phyloP scores from a whole-genome alignment of 2,329 filamentous ascomycete genomes.

The Ascochyta fabae region DNA sequence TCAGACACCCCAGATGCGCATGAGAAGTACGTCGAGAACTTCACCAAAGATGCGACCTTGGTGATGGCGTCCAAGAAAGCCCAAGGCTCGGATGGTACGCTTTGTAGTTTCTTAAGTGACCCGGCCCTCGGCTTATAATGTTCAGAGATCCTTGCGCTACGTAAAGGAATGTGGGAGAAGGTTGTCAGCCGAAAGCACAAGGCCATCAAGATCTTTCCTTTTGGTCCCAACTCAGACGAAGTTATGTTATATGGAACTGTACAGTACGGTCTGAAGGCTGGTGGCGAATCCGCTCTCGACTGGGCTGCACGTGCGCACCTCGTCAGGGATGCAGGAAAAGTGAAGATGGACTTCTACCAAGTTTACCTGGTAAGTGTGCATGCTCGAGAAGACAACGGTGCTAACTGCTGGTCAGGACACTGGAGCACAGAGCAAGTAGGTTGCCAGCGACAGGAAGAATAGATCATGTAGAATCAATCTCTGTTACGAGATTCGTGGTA shows the following conservation, averaged over 20 bases:
- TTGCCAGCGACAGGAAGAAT: not conserved
- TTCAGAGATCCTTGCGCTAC: slow-evolving; percentile 58
- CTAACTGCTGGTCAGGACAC: slow-evolving; percentile 26
- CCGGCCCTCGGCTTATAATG: not conserved
- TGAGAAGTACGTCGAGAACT: slow-evolving; percentile 56
- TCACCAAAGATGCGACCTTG: slow-evolving; percentile 58
- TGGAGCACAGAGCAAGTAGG: slow-evolving; percentile 21
- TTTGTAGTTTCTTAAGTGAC: not conserved
- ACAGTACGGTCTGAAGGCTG: slow-evolving; percentile 60
- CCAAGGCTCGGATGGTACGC: slow-evolving; percentile 54
- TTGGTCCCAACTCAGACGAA: slow-evolving; percentile 55
- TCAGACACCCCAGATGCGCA: slow-evolving; percentile 58
- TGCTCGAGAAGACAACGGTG: not conserved
- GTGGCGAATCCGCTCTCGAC: slow-evolving; percentile 54
- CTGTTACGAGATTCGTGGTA: too few relatives aligned
- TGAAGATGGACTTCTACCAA: slow-evolving; percentile 63
- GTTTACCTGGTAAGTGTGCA: slow-evolving; percentile 58
- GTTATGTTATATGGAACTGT: slow-evolving; percentile 63
- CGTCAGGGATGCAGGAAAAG: slow-evolving; percentile 57
- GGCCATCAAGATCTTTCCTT: slow-evolving; percentile 58
- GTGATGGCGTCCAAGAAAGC: slow-evolving; percentile 60
- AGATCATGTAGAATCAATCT: not conserved
- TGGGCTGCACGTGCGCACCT: slow-evolving; percentile 64
- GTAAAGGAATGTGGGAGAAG: slow-evolving; percentile 62
- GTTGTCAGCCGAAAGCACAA: slow-evolving; percentile 56